phyloP scores from a whole-genome alignment of 2,329 filamentous ascomycete species.

The Diaporthe citrichinensis region DNA sequence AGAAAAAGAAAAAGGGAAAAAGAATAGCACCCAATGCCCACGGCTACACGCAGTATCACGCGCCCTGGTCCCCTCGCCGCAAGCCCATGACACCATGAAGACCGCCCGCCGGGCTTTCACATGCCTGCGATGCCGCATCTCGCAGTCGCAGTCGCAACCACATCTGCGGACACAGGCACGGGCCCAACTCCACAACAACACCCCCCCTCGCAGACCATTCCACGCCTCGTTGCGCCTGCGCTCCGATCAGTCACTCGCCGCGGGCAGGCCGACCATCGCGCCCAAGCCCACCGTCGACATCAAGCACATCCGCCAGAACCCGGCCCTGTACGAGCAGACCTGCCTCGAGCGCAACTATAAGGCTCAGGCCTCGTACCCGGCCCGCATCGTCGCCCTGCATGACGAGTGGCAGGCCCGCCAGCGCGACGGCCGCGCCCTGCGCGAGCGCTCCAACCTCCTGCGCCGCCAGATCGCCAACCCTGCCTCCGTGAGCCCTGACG shows the following conservation, averaged over 20 bases:
- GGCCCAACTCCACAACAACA: background rate
- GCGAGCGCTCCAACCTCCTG: constrained; percentile 77
- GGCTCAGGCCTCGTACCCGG: constrained; percentile 66
- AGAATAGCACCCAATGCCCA: background rate
- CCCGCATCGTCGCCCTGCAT: constrained; percentile 69
- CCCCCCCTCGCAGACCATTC: constrained; percentile 27
- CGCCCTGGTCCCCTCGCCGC: background rate
- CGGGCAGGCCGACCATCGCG: constrained; percentile 74
- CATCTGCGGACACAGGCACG: background rate
- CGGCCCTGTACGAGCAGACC: constrained; percentile 84
- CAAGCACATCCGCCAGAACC: constrained; percentile 90
- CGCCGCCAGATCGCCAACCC: constrained; percentile 70
- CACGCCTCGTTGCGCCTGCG: constrained; percentile 37
- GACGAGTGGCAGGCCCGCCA: constrained; percentile 73
- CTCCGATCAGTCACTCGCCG: constrained; percentile 37
- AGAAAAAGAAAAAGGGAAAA: background rate
- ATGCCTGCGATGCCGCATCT: constrained; percentile 39
- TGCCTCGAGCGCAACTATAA: constrained; percentile 89
- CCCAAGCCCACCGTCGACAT: constrained; percentile 86
- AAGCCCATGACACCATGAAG: constrained; percentile 39
- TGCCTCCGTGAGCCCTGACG: constrained; percentile 60
- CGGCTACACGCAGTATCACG: background rate
- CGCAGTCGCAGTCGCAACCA: background rate
- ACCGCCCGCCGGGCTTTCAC: constrained; percentile 39
- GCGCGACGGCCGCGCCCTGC: constrained; percentile 69